phyloP scores from a whole-genome alignment of 805 yeast species.

The Zygoascus biomembranicola region DNA sequence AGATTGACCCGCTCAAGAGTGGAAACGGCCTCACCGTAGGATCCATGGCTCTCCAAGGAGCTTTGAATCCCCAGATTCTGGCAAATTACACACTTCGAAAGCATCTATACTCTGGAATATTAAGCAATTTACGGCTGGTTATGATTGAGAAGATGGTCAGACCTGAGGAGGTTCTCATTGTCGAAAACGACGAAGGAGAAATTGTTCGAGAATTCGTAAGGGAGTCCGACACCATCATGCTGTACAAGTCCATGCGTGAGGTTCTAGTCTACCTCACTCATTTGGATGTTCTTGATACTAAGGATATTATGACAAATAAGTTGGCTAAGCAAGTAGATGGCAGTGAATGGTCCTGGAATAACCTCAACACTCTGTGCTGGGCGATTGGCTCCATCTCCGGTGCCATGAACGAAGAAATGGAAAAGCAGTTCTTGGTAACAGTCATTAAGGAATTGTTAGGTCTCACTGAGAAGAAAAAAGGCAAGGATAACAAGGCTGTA shows the following conservation, averaged over 20 bases:
- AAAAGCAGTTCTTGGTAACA: conserved; percentile 83
- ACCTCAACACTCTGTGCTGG: conserved; percentile 96
- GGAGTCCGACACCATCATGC: conserved; percentile 93
- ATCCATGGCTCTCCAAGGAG: conserved; percentile 46
- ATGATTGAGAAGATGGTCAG: conserved; percentile 96
- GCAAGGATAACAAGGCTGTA: conserved; percentile 96
- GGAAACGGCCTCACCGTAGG: not conserved
- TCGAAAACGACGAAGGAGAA: conserved; percentile 98
- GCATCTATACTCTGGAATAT: conserved; percentile 68
- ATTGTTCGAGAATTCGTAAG: conserved; percentile 95
- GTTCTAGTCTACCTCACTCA: conserved; percentile 92
- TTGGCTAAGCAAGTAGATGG: conserved; percentile 91
- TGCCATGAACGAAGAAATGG: conserved; percentile 97
- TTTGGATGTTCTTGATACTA: conserved; percentile 89
- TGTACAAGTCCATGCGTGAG: conserved; percentile 93
- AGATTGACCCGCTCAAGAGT: conserved; percentile 51
- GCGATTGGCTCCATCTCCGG: conserved; percentile 99
- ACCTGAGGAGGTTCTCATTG: conserved; percentile 96
- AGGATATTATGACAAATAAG: conserved; percentile 86
- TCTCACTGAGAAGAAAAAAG: conserved; percentile 91
- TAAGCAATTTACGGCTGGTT: conserved; percentile 81
- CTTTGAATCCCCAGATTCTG: conserved; percentile 72
- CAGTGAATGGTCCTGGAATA: conserved; percentile 98
- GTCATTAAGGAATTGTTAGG: conserved; percentile 89
- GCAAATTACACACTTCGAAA: conserved; percentile 78